Percentiles rank a stretch among this genome's conserved stretches.
These are phyloP conservation scores for Sugiyamaella paludigena DNA, from an alignment of 1,139 yeast species.

Conservation along the genomic window DNA sequence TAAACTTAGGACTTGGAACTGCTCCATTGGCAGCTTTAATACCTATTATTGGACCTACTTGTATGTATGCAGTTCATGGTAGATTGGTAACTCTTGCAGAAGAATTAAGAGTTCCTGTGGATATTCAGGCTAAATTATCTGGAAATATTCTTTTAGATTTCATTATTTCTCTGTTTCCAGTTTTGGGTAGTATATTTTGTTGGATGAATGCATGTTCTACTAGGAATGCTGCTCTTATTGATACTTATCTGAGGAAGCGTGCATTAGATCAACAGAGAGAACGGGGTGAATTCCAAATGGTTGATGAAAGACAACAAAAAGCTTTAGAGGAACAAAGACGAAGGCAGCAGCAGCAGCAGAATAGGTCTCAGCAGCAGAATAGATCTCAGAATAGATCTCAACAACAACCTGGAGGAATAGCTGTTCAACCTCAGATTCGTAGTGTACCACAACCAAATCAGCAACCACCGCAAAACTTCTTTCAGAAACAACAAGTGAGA, in stretches of 20 bases:
- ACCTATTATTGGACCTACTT: conserved; percentile 77
- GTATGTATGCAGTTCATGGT: conserved; percentile 76
- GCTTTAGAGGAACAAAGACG: conserved; percentile 5
- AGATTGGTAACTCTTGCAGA: conserved; percentile 61
- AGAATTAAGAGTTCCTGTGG: conserved; percentile 56
- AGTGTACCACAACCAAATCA: neutral
- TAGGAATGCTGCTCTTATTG: conserved; percentile 77
- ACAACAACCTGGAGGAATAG: neutral
- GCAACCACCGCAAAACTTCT: neutral
- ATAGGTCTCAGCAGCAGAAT: neutral
- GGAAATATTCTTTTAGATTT: conserved; percentile 73
- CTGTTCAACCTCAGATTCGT: neutral
- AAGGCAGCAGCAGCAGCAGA: conserved; percentile 1
- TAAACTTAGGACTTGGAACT: conserved; percentile 75
- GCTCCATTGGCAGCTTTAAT: conserved; percentile 56
- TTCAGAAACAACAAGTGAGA: neutral
- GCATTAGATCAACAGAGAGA: conserved; percentile 20
- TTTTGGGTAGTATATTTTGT: conserved; percentile 69
- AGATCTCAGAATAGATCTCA: too few relatives aligned
- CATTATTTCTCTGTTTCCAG: conserved; percentile 70
- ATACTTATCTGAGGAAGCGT: conserved; percentile 34
- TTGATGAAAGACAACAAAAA: conserved; percentile 14
- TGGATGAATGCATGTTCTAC: conserved; percentile 90
- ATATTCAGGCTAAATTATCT: conserved; percentile 63
- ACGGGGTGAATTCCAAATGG: conserved; percentile 26